Evolutionary conservation across 192 early-diverging fungal genomes (phyloP), one percentile per base, ranked within the genome.

Genomic region (Coemansia sp.): DNA sequence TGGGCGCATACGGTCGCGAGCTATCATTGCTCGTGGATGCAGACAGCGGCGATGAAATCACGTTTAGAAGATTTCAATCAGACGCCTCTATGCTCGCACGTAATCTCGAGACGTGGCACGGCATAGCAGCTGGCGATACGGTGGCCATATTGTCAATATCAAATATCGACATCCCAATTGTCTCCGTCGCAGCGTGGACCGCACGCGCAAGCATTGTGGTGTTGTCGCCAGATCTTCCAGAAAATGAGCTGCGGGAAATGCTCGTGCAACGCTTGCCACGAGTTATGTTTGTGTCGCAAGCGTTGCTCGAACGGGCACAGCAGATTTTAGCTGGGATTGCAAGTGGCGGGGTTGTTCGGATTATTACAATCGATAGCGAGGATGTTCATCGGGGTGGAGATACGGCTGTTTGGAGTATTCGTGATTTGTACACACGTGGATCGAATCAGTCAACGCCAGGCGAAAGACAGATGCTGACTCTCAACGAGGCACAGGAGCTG

Each of bases 111-210:
- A 8, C 39, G 6, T 49, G 62, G 10, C 51, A 62, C 25, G 51
- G 27, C 35, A 23, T 68, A 8, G 23, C 27, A 2, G 9, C 56
- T 0, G 62, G 56, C 12, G 62, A 71, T 25, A 68, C 62, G 7
- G 35, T 80, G 8, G 77, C 65, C 7, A 67, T 71, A 12, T 25
- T 74, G 19, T 41, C 68, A 11, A 5, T 23, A 10, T 67, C 77
- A 9, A 68, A 54, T 17, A 64, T 80, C 12, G 65, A 80, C 19
- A 45, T 71, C 2, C 77, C 65, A 5, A 62, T 80, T 14, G 62
- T 68, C 7, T 26, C 64, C 5, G 53, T 62, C 4, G 77, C 77
- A 3, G 64, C 72, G 3, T 80, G 77, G 77, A 22, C 67, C 1
- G 57, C 56, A 8, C 38, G 77, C 4, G 72, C 54, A 9, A 65